phyloP scores from a whole-genome alignment of 441 rosid genomes.

The Viola pubescens region DNA sequence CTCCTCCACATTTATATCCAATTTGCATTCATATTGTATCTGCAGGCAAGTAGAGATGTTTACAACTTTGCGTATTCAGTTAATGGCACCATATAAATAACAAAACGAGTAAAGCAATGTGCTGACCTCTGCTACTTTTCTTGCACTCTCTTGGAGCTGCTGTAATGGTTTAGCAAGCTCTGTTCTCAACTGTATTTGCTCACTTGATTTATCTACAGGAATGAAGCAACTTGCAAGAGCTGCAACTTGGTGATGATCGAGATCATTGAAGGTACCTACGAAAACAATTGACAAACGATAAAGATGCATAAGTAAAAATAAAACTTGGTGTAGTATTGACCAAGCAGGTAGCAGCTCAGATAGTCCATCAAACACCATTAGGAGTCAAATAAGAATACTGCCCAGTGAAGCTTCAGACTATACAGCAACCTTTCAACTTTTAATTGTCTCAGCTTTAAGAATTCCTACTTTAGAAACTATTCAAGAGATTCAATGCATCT shows the following conservation, averaged over 20 bases:
- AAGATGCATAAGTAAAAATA: background rate
- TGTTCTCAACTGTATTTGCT: slow-evolving; percentile 75
- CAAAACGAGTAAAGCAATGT: slow-evolving; percentile 8
- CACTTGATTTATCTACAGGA: slow-evolving; percentile 90
- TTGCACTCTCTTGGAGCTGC: slow-evolving; percentile 93
- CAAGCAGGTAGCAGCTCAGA: slow-evolving; percentile 8
- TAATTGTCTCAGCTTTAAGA: too few relatives aligned
- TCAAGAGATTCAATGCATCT: too few relatives aligned
- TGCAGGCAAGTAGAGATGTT: slow-evolving; percentile 25
- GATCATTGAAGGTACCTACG: slow-evolving; percentile 87
- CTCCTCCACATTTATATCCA: slow-evolving; percentile 81
- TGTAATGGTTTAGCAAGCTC: slow-evolving; percentile 91
- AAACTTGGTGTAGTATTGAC: background rate
- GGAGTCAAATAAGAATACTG: too few relatives aligned
- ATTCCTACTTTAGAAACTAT: too few relatives aligned
- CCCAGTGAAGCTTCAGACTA: slow-evolving; percentile 1
- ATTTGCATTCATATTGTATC: slow-evolving; percentile 97
- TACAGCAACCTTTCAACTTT: too few relatives aligned
- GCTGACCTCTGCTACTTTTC: slow-evolving; percentile 90
- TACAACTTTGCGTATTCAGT: slow-evolving; percentile 1
- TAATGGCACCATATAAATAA: slow-evolving; percentile 5
- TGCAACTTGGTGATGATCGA: slow-evolving; percentile 97
- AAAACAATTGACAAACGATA: slow-evolving; percentile 2
- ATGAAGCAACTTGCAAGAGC: slow-evolving; percentile 98
- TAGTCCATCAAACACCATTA: background rate